These are phyloP conservation scores for Pichia sp. DNA, from an alignment of 1,139 yeast species.

Conservation along the genomic window DNA sequence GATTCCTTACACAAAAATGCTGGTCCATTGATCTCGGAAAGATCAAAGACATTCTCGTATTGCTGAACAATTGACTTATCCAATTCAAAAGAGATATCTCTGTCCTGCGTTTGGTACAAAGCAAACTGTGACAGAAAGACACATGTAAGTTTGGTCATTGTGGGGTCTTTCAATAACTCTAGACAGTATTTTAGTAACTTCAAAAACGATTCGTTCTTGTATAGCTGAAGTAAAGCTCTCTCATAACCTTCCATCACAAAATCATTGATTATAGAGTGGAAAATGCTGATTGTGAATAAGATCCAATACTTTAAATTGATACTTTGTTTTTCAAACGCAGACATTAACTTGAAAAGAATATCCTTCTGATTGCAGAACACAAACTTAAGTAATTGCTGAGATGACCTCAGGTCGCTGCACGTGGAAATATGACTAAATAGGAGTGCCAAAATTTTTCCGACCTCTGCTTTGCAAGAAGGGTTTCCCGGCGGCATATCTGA, in stretches of 20 bases:
- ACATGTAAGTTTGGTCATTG: conserved; percentile 28
- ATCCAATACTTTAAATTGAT: conserved; percentile 15
- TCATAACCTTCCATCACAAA: too few relatives aligned
- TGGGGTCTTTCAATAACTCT: conserved; percentile 36
- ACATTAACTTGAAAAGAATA: conserved; percentile 10
- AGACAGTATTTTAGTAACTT: conserved; percentile 36
- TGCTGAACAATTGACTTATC: conserved; percentile 39
- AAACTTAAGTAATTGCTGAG: neutral
- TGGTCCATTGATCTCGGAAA: conserved; percentile 59
- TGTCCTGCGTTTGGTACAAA: conserved; percentile 4
- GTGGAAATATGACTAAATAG: conserved; percentile 11
- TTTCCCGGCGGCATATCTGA: conserved; percentile 3
- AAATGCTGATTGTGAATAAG: neutral
- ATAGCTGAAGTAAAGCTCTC: too few relatives aligned
- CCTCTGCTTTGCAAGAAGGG: neutral
- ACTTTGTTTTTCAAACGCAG: conserved; percentile 17
- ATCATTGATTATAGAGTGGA: too few relatives aligned
- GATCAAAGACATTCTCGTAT: conserved; percentile 42
- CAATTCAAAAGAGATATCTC: conserved; percentile 1
- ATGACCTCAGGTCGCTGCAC: neutral
- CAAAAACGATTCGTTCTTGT: too few relatives aligned
- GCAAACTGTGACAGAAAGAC: conserved; percentile 18
- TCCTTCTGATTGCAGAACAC: conserved; percentile 4
- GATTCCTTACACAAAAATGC: conserved; percentile 37
- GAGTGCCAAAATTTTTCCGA: conserved; percentile 11